A percentile compares a stretch with the other conserved stretches of the same genome.
These are phyloP conservation scores for Suillus hirtellus DNA, from an alignment of 768 basidiomycete species.

Conservation along the genomic window DNA sequence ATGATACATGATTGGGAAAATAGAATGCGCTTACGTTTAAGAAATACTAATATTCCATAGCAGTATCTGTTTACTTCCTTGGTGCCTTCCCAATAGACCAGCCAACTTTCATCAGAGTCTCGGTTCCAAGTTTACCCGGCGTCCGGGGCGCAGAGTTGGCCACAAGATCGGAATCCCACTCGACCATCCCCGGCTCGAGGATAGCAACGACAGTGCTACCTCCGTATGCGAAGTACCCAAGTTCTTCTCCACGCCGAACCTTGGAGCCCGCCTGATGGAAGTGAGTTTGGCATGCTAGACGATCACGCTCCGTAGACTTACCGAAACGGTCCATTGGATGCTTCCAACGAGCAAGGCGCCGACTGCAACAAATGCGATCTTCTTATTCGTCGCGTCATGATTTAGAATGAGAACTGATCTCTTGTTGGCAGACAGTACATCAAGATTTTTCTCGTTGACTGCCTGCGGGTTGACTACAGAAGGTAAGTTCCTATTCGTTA, in stretches of 20 bases:
- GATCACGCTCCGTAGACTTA: conserved; percentile 12
- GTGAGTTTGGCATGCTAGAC: background rate
- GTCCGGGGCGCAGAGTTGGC: conserved; percentile 40
- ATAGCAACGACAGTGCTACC: conserved; percentile 70
- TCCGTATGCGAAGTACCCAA: conserved; percentile 72
- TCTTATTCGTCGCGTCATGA: conserved; percentile 44
- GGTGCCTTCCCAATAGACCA: conserved; percentile 27
- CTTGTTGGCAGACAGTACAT: conserved; percentile 66
- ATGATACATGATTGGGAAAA: background rate
- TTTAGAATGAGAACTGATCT: conserved; percentile 57
- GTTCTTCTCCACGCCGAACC: conserved; percentile 65
- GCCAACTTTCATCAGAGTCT: conserved; percentile 61
- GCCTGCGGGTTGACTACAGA: conserved; percentile 73
- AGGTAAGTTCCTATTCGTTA: background rate
- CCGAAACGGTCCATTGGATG: conserved; percentile 59
- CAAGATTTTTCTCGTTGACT: conserved; percentile 62
- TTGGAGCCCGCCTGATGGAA: conserved; percentile 40
- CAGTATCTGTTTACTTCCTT: background rate
- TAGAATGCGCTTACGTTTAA: background rate
- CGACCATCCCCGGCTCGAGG: conserved; percentile 53
- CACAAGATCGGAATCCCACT: conserved; percentile 66
- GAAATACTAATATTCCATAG: background rate
- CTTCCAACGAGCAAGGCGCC: conserved; percentile 83
- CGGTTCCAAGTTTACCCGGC: conserved; percentile 40
- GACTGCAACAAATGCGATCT: conserved; percentile 70